Evolutionary conservation across 1,139 yeast species (phyloP), one percentile per base, ranked within the genome.

Genomic region (Geotrichum klebahnii): DNA sequence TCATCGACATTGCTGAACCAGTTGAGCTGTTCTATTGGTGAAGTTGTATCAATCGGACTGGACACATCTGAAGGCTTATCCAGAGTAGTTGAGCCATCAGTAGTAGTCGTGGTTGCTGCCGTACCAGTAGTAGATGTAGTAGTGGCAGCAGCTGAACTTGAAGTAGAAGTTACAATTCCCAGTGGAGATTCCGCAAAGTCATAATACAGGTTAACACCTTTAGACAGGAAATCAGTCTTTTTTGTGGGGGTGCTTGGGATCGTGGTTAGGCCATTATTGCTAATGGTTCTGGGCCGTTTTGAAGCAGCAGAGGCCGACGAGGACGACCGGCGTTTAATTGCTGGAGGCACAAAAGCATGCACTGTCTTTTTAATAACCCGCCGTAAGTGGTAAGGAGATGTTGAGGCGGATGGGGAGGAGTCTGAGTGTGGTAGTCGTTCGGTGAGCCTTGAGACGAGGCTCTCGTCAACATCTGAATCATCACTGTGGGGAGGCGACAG

Each of bases 311-410:
- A 12, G n/a, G 54, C 47, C 2, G 46, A 26, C 12, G 42, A 38
- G 10, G 42, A 38, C 20, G 32, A 26, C 16, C 48, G 44, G 14
- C 60, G 52, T 40, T 56, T 53, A 16, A 47, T 46, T 5, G 59
- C 55, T n/a, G 61, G 60, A 2, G 57, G 54, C 10, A 36, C 40
- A 44, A 54, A 59, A n/a, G 63, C 63, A 34, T 59, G 59, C 6
- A 61, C 61, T 12, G 63, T 60, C 44, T 59, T 56, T 42, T 60
- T 60, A 37, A 60, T 60, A 35, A 55, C 59, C 36, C 53, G 49
- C 9, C 63, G 48, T 23, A 60, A 54, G 49, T 56, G 57, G 42
- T 60, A 60, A 16, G 56, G 57, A 26, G 42, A 22, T 10, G 45
- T 22, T 16, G 52, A 5, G 52, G 52, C 9, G 46, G 55, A 31